Evolutionary conservation across 306 rosid genomes (phyloP).

Genomic region (Sindora glabra): DNA sequence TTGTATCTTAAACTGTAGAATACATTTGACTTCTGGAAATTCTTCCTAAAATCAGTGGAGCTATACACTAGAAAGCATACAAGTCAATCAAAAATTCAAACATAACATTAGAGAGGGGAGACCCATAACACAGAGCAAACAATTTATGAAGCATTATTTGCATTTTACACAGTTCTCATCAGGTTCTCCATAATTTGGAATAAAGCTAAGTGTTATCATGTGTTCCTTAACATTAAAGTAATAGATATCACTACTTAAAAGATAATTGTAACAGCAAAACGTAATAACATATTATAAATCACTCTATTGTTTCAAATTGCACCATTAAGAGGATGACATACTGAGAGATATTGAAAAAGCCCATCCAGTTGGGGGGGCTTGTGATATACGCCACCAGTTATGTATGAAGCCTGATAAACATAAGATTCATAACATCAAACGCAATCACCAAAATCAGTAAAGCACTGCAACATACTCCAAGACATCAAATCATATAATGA

Average conservation of each 20-base stretch:
- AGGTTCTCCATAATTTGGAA: neutral
- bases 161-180: neutral
- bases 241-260: neutral
- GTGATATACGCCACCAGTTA: constrained; percentile 90
- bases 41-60: neutral
- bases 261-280: neutral
- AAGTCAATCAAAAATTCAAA: neutral
- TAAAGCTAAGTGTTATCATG: neutral
- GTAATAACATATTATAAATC: neutral
- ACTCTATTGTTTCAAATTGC: constrained; percentile 3
- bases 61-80: neutral
- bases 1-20: neutral
- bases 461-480: neutral
- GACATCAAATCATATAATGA: constrained; percentile 8
- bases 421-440: constrained; percentile 20
- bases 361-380: constrained; percentile 83
- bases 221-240: neutral
- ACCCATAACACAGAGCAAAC: neutral
- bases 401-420: constrained; percentile 95
- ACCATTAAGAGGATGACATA: constrained; percentile 32
- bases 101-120: neutral
- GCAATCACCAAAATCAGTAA: constrained; percentile 12
- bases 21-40: neutral
- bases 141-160: neutral
- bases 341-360: constrained; percentile 84